Conservation (phyloP, 2,329 filamentous ascomycete species). For the Rutstroemia sp. region DNA sequence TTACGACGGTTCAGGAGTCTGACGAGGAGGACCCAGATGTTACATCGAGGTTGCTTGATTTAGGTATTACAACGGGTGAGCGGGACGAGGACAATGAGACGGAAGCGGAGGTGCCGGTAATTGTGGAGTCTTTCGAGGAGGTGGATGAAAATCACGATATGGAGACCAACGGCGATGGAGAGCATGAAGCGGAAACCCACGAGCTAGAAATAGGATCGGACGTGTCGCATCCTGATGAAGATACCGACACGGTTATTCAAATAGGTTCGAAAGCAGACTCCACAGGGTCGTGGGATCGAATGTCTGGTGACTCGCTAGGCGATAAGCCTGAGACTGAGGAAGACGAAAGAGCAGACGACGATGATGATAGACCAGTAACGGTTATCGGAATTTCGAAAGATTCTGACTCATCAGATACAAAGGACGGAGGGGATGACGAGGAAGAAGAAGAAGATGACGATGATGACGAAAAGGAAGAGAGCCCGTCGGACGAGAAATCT, state of each 20-base stretch:
- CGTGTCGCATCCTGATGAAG: background rate
- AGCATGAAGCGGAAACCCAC: background rate
- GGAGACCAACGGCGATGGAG: conserved; percentile 2
- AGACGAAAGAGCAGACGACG: background rate
- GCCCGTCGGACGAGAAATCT: background rate
- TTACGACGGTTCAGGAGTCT: conserved; percentile 76
- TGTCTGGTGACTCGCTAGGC: conserved; percentile 4
- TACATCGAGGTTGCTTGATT: conserved; percentile 37
- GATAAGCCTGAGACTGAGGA: background rate
- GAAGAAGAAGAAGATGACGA: background rate
- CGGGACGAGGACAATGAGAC: conserved; percentile 33
- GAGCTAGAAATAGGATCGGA: background rate
- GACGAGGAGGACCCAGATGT: conserved; percentile 63
- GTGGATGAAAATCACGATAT: conserved; percentile 18
- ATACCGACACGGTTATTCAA: background rate
- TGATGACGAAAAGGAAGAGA: background rate
- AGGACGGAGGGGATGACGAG: background rate
- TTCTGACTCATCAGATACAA: too few species aligned
- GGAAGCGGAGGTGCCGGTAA: conserved; percentile 24
- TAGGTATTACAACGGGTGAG: conserved; percentile 36
- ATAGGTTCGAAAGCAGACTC: conserved; percentile 1
- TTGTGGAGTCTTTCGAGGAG: conserved; percentile 27
- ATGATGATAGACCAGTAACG: background rate
- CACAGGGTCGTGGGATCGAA: conserved; percentile 7
- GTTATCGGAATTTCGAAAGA: too few species aligned